A percentile compares a stretch with the other conserved stretches of the same genome.
Evolutionary conservation across 139 green algal genomes (phyloP).

Genomic region (Micractinium conductrix): DNA sequence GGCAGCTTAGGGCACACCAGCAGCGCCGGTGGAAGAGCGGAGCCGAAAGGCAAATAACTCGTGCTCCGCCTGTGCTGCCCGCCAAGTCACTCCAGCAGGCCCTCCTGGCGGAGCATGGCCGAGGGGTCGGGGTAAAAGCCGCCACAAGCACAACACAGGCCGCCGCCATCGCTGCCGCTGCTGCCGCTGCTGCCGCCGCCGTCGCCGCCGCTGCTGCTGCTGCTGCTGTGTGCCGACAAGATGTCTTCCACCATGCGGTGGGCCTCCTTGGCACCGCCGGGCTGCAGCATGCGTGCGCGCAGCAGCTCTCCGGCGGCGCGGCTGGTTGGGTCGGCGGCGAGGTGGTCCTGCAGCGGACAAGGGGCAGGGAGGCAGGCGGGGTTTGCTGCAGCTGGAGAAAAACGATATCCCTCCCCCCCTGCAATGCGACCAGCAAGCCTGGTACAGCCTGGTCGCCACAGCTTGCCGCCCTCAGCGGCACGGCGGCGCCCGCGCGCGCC

Average conservation of each 20-base stretch:
- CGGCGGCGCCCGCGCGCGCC: too few species aligned
- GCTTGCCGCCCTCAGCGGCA: neutral
- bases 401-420: too few species aligned
- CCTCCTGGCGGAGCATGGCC: conserved; percentile 21
- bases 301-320: conserved; percentile 31
- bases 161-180: neutral
- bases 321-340: conserved; percentile 57
- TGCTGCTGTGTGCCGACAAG: neutral
- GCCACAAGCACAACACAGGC: neutral
- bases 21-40: neutral
- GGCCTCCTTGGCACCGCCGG: conserved; percentile 27
- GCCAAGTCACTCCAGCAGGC: neutral
- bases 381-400: too few species aligned
- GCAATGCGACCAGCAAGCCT: too few species aligned
- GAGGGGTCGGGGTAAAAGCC: conserved; percentile 26
- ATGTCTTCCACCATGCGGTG: conserved; percentile 22
- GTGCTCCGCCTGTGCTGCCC: too few species aligned
- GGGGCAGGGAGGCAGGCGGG: too few species aligned
- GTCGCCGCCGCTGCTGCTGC: neutral
- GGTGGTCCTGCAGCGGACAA: conserved; percentile 16
- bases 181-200: neutral
- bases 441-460: too few species aligned
- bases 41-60: too few species aligned
- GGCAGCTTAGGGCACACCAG: too few species aligned
- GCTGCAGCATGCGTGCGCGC: conserved; percentile 31